A percentile compares a stretch with the other conserved stretches of the same genome.
Conservation (phyloP, 805 yeast species). For the Lipomyces yamanashiensis region DNA sequence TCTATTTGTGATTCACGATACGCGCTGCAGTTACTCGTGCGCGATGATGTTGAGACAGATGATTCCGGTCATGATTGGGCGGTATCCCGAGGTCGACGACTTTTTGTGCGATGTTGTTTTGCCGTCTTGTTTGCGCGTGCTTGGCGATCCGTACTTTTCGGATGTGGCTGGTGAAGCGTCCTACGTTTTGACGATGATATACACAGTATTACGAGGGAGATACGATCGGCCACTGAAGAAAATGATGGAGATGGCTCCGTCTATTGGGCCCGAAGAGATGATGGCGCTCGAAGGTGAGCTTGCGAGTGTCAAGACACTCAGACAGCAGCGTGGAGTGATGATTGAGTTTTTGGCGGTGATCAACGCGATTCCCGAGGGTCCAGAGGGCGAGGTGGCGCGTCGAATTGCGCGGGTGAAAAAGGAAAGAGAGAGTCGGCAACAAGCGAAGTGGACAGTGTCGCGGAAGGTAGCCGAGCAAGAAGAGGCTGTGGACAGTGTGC, state of each 20-base stretch:
- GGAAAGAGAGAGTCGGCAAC: conserved; percentile 24
- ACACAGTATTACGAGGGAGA: conserved; percentile 71
- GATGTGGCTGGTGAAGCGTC: conserved; percentile 93
- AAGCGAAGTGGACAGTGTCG: conserved; percentile 25
- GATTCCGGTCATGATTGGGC: conserved; percentile 67
- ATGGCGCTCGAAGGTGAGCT: conserved; percentile 66
- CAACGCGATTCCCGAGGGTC: conserved; percentile 46
- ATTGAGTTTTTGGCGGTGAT: conserved; percentile 73
- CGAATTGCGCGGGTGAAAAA: conserved; percentile 23
- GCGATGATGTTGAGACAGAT: conserved; percentile 78
- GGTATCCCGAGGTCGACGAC: conserved; percentile 75
- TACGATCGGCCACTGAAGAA: conserved; percentile 70
- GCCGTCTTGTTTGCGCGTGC: conserved; percentile 67
- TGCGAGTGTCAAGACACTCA: conserved; percentile 64
- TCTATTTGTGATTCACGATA: conserved; percentile 80
- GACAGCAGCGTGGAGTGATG: conserved; percentile 81
- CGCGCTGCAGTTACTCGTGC: conserved; percentile 90
- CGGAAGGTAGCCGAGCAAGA: conserved; percentile 28
- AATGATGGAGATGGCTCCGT: conserved; percentile 54
- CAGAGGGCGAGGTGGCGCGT: conserved; percentile 33
- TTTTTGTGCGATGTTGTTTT: conserved; percentile 68
- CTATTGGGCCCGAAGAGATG: conserved; percentile 59
- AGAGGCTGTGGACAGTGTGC: conserved; percentile 30
- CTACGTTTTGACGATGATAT: conserved; percentile 80
- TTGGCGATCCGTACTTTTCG: conserved; percentile 73